Conservation (phyloP, 495 filamentous ascomycete genomes). For the Aspergillus bridgeri region DNA sequence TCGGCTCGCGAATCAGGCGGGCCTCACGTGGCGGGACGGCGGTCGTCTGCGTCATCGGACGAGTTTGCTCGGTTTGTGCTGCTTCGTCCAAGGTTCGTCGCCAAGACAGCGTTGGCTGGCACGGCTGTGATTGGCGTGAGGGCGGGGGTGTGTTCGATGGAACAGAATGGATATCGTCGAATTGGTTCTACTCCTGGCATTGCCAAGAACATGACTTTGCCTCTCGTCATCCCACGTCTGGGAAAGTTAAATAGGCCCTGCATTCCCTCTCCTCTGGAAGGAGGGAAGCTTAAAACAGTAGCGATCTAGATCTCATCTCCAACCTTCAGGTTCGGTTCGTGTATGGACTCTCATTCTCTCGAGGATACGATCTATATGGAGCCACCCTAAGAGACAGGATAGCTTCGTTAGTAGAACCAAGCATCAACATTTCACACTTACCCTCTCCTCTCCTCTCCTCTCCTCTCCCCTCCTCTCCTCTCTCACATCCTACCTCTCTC, state of each 20-base stretch:
- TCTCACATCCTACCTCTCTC: background rate
- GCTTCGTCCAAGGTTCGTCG: constrained; percentile 2
- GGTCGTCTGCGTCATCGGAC: constrained; percentile 29
- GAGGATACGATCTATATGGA: constrained; percentile 37
- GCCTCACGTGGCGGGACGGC: constrained; percentile 13
- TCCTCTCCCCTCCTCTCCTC: background rate
- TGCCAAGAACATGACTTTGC: background rate
- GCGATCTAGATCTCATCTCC: constrained; percentile 5
- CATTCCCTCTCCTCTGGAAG: background rate
- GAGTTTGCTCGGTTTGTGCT: background rate
- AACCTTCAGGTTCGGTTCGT: constrained; percentile 12
- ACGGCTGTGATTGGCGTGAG: background rate
- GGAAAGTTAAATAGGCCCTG: constrained; percentile 16
- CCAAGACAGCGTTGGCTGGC: constrained; percentile 5
- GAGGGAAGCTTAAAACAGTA: background rate
- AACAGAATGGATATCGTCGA: background rate
- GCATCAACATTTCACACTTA: background rate
- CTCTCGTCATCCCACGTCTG: constrained; percentile 12
- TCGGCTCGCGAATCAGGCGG: constrained; percentile 18
- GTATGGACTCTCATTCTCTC: constrained; percentile 38
- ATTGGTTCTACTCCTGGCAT: background rate
- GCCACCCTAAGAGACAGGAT: constrained; percentile 31
- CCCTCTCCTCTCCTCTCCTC: background rate
- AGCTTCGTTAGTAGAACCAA: constrained; percentile 22
- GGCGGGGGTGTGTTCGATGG: no score